phyloP scores from a whole-genome alignment of 2,329 filamentous ascomycete genomes.

The Byssothecium circinans region DNA sequence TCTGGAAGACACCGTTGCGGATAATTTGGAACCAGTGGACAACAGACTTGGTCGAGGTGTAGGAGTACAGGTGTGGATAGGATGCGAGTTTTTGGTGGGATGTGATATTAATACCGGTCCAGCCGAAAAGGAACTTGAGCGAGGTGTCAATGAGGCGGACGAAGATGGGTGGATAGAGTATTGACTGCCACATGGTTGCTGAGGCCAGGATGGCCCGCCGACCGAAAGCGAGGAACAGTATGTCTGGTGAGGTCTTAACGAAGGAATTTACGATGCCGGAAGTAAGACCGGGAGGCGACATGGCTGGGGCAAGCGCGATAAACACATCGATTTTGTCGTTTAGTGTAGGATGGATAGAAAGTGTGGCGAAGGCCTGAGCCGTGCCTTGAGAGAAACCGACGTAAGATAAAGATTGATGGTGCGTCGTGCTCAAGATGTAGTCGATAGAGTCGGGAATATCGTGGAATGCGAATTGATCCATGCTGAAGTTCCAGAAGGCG shows the following conservation, averaged over 20 bases:
- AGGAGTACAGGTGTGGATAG: slow-evolving; percentile 95
- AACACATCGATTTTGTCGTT: slow-evolving; percentile 96
- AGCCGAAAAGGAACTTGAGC: slow-evolving; percentile 83
- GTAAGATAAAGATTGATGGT: slow-evolving; percentile 84
- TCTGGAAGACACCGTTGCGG: slow-evolving; percentile 91
- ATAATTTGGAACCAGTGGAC: slow-evolving; percentile 99
- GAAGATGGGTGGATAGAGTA: slow-evolving; percentile 93
- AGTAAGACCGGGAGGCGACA: slow-evolving; percentile 88
- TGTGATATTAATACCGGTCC: slow-evolving; percentile 82
- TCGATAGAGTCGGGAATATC: slow-evolving; percentile 94
- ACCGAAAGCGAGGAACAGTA: slow-evolving; percentile 91
- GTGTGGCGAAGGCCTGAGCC: slow-evolving; percentile 90
- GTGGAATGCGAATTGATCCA: slow-evolving; percentile 96
- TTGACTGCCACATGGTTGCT: slow-evolving; percentile 94
- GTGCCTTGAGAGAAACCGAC: slow-evolving; percentile 97
- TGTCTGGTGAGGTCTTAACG: slow-evolving; percentile 88
- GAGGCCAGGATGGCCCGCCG: slow-evolving; percentile 88
- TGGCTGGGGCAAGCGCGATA: slow-evolving; percentile 91
- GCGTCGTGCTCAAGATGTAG: slow-evolving; percentile 84
- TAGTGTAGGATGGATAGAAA: slow-evolving; percentile 87
- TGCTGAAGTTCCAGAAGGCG: slow-evolving; percentile 96
- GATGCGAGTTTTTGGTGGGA: slow-evolving; percentile 88
- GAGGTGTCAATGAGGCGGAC: slow-evolving; percentile 82
- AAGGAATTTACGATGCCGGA: slow-evolving; percentile 91
- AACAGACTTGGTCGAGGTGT: slow-evolving; percentile 93